Evolutionary conservation across 1,139 yeast species (phyloP), one percentile per base, ranked within the genome.

Genomic region (Pichia sp.): DNA sequence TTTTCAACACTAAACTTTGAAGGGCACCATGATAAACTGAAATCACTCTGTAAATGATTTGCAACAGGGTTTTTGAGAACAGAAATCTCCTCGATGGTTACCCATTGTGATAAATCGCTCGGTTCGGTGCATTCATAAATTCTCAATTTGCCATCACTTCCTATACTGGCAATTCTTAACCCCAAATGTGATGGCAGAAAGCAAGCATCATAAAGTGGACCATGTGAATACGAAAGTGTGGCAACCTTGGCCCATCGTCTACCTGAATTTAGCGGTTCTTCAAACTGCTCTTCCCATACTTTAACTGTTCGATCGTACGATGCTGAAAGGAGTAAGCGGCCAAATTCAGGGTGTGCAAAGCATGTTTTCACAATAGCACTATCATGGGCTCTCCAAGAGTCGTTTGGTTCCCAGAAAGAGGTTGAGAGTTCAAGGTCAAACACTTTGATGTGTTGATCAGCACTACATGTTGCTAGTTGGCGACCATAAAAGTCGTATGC

Each of bases 301-400:
- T 84, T 82, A 18, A 89, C 80, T 0, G 95, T 84, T 43, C 95
- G 73, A 57, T 91, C 98, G 58, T 83, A 85, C 1, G 96, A 85
- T 36, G 91, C 88, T 21, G 93, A 78, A 0, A 96, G 95, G 24
- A 91, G 63, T 6, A 91, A 68, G 54, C 85, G 84, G 5, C 95
- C 93, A 60, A 79, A 88, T 59, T 88, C 94, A 1, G 98, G 98
- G 42, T 85, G 83, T 1, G 97, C 96, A 95, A 96, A 91, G 40
- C 79, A 77, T 5, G 91, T 69, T 51, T 82, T 77, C 35, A 85
- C 83, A 24, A 91, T 74, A 49, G 89, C 78, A 7, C 95, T 81
- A 53, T 91, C 96, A 58, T 91, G 98, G 1, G 97, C 97, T 52
- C 84, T 84, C 94, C 96, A 89, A 49, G 84, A 79, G 61, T 88